A percentile compares a stretch with the other conserved stretches of the same genome.
phyloP scores from a whole-genome alignment of 192 early-diverging fungal genomes.

The Jimgerdemannia flammicorona region DNA sequence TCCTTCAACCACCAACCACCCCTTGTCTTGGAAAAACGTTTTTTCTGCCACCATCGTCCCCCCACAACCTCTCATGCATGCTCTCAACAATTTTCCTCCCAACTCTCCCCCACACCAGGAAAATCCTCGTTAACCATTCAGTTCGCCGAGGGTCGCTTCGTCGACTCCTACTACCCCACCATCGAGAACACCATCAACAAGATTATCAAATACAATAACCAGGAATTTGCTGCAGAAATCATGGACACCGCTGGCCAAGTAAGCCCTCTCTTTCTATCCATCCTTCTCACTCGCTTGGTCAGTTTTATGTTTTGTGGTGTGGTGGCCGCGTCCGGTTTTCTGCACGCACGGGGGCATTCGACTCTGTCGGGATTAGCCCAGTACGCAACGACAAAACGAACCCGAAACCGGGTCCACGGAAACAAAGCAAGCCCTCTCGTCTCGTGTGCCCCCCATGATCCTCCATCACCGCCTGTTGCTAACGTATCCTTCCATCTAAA shows the following conservation, averaged over 20 bases:
- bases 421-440: neutral
- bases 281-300: neutral
- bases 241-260: conserved; percentile 96
- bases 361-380: no score
- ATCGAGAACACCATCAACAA: conserved; percentile 92
- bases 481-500: neutral
- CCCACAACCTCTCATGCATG: neutral
- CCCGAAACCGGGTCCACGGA: no score
- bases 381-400: no score
- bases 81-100: conserved; percentile 3
- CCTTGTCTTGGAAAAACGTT: neutral
- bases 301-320: no score
- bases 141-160: conserved; percentile 90
- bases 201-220: conserved; percentile 72
- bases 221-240: conserved; percentile 87
- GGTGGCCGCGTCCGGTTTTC: neutral
- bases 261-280: conserved; percentile 17
- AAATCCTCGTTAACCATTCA: conserved; percentile 92
- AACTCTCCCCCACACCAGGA: conserved; percentile 30
- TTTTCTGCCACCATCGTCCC: neutral
- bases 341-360: no score
- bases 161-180: conserved; percentile 92
- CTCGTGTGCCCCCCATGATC: neutral
- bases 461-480: conserved; percentile 5
- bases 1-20: neutral